These are phyloP conservation scores for Clavulina sp. DNA, from an alignment of 768 basidiomycete species.

Conservation along the genomic window DNA sequence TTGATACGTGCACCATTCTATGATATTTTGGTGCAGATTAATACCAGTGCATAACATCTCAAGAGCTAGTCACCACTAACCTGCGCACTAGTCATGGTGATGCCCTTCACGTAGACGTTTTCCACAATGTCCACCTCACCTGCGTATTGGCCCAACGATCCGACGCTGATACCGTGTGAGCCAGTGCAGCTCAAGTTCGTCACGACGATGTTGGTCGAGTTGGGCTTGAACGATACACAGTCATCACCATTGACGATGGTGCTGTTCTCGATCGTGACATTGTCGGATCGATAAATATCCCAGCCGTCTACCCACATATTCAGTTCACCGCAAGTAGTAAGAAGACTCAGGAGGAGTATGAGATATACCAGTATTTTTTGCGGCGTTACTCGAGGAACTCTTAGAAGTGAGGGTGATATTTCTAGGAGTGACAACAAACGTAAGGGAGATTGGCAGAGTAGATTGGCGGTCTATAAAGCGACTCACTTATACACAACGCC, in stretches of 20 bases:
- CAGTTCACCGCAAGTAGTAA: background rate
- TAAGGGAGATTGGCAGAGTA: no score
- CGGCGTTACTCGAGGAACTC: no score
- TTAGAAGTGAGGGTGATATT: no score
- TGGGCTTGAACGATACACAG: slow-evolving; percentile 37
- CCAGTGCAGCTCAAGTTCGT: slow-evolving; percentile 41
- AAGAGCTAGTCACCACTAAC: no score
- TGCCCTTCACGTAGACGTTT: no score
- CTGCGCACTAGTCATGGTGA: no score
- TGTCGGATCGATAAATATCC: slow-evolving; percentile 38
- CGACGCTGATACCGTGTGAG: slow-evolving; percentile 40
- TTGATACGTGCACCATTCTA: no score
- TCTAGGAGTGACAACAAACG: no score
- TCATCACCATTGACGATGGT: slow-evolving; percentile 28
- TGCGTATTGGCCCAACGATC: slow-evolving; percentile 37
- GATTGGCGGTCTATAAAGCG: no score
- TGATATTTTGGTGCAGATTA: no score
- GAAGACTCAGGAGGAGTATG: background rate
- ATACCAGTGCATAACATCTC: no score
- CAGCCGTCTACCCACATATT: slow-evolving; percentile 49
- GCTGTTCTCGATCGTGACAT: slow-evolving; percentile 21
- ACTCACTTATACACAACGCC: no score
- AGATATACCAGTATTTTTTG: slow-evolving; percentile 29
- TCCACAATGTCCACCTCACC: slow-evolving; percentile 12
- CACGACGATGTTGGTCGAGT: slow-evolving; percentile 40